These are phyloP conservation scores for Calonectria fujianensis DNA, from an alignment of 2,329 filamentous ascomycete species.

Conservation along the genomic window DNA sequence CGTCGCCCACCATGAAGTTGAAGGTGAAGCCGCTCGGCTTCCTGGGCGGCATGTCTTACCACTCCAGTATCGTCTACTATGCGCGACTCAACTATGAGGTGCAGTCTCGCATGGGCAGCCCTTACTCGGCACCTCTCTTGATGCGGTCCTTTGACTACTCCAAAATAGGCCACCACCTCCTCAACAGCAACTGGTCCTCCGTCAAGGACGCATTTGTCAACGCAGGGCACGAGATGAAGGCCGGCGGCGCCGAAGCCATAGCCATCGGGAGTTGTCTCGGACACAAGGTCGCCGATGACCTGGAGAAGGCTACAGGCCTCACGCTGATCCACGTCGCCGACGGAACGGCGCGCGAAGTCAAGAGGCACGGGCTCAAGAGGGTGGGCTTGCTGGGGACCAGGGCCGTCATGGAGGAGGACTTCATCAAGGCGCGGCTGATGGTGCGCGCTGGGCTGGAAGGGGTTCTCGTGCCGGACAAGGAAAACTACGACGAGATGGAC, in stretches of 20 bases:
- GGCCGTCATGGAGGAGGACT: slow-evolving; percentile 25
- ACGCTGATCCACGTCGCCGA: slow-evolving; percentile 13
- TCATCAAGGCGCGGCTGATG: slow-evolving; percentile 29
- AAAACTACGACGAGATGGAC: slow-evolving; percentile 10
- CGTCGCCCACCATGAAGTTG: slow-evolving; percentile 27
- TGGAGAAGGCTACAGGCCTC: slow-evolving; percentile 4
- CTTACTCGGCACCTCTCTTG: neutral
- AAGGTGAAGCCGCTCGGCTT: slow-evolving; percentile 13
- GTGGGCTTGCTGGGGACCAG: slow-evolving; percentile 23
- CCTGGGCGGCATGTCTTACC: slow-evolving; percentile 29
- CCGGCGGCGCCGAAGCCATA: slow-evolving; percentile 12
- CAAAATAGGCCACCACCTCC: neutral
- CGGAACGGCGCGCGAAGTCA: neutral
- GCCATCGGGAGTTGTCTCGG: slow-evolving; percentile 25
- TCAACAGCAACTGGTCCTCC: neutral
- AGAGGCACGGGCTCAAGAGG: slow-evolving; percentile 1
- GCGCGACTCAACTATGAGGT: slow-evolving; percentile 23
- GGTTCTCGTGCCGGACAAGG: slow-evolving; percentile 5
- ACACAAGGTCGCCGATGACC: slow-evolving; percentile 13
- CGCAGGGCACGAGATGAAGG: slow-evolving; percentile 6
- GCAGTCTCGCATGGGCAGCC: slow-evolving; percentile 6
- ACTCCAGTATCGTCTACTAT: slow-evolving; percentile 30
- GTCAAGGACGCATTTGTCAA: neutral
- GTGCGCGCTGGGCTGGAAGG: neutral
- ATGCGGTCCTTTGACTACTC: slow-evolving; percentile 26